Base-by-base conservation (phyloP, 2,329 filamentous ascomycete genomes). In the Gaeumannomyces tritici region DNA sequence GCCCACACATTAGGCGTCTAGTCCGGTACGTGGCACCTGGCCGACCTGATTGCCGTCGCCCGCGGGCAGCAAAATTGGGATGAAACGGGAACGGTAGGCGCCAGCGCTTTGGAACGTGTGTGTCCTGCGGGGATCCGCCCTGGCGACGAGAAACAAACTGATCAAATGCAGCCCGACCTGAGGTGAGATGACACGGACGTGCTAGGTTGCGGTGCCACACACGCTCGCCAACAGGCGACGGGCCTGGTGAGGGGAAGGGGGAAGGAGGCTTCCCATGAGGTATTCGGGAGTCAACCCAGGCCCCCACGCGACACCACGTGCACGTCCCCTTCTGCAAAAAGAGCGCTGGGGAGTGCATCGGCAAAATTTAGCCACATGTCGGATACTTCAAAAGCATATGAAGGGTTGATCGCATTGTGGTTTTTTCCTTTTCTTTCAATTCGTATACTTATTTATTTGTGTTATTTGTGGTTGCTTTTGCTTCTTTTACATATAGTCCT, bases 71-170 rank as follows among this genome's bases (percentile, higher is more conserved):
- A 26, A 61, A 61, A 57, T 62, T 63, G 64, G 62, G 64, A 65
- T 65, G 64, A 65, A 65, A 65, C 64, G 59, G 54, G 31, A 42
- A 61, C 29, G 27, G 31, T 58, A 58, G 56, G 56, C 56, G 29
- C 56, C 56, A 58, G 56, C 56, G 24, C 56, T 58, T 15, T 58
- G 56, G 56, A 58, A 58, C 13, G 28, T 56, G 55, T 56, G 24
- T 21, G 18, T n/a, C 26, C 60, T 61, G 60, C 60, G 54, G 60
- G 60, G 60, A 35, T 54, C 42, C 18, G 51, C 42, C 42, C 60
- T 27, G 54, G 54, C 26, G 54, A 58, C 2, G 56, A 61, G 55
- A 61, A 35, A 61, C 31, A 61, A 56, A 21, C 60, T 42, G 54
- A 61, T 55, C 29, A 61, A 61, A 56, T 51, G 28, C 35, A 27